Evolutionary conservation across 805 yeast species (phyloP), one percentile per base, ranked within the genome.

Genomic region (Wickerhamomyces rabaulensis): DNA sequence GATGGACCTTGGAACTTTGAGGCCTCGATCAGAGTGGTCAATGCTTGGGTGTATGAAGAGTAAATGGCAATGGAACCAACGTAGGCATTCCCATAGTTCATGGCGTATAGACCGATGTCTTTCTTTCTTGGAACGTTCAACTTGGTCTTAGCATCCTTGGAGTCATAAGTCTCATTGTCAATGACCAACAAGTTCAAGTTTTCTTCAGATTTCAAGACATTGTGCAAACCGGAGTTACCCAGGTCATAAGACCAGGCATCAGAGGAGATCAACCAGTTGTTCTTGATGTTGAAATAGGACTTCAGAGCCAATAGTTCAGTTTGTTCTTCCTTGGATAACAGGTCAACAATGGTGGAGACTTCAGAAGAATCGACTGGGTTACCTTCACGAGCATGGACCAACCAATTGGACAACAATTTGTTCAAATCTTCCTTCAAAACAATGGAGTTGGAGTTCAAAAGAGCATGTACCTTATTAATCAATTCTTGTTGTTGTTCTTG

Each of bases 1-100:
- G 97, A 87, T 5, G 97, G 98, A 49, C 98, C 98, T 50, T 84
- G 71, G 64, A 80, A 92, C 52, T 78, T 77, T 55, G 87, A 83
- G n/a, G 97, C 97, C 68, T 92, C 98, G 46, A 86, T 73, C 41
- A 92, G 70, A 0, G 97, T 90, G 55, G 92, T 88, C 54, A 92
- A 73, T 6, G 91, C 83, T 69, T 92, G 98, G 6, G 97, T 87
- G 70, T 91, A 92, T 2, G 97, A 89, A 2, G 96, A 79, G 67
- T 92, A 92, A 38, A 91, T 83, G 21, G 97, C 97, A 45, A 90
- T 90, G 17, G 96, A 88, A 8, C 97, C 96, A 56, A 91, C 97
- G 62, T 89, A 92, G 40, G 86, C 83, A 52, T 82, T 78, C 47
- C 95, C 94, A 57, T 84, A 88, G 67, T 88, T 87, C 96, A 92